Percentiles rank a stretch among this genome's conserved stretches.
phyloP scores from a whole-genome alignment of 352 stramenopile genomes.

The Phytophthora foliorum region DNA sequence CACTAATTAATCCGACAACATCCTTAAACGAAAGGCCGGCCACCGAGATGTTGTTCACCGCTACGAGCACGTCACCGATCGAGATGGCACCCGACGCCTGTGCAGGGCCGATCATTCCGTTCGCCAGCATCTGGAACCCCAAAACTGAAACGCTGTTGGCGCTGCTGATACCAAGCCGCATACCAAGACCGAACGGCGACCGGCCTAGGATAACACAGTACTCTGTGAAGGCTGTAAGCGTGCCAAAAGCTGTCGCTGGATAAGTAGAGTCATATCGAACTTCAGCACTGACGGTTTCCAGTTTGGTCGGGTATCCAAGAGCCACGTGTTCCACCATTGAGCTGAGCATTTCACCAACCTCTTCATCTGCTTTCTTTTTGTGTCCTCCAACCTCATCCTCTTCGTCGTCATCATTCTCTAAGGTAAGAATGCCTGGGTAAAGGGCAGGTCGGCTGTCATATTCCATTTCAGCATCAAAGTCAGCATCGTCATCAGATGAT shows the following conservation, averaged over 20 bases:
- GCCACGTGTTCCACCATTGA: conserved; percentile 86
- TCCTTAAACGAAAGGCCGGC: conserved; percentile 74
- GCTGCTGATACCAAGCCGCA: conserved; percentile 80
- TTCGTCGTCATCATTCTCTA: conserved; percentile 52
- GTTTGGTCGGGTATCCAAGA: conserved; percentile 71
- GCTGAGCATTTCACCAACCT: conserved; percentile 81
- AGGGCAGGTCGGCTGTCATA: conserved; percentile 46
- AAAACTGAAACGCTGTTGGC: conserved; percentile 76
- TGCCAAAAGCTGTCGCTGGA: conserved; percentile 57
- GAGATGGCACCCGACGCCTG: conserved; percentile 82
- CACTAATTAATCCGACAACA: conserved; percentile 77
- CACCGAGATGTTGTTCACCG: conserved; percentile 80
- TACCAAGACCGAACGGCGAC: conserved; percentile 79
- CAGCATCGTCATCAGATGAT: conserved; percentile 76
- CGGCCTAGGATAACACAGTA: conserved; percentile 77
- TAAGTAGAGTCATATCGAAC: conserved; percentile 66
- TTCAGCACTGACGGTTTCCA: conserved; percentile 52
- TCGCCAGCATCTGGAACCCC: conserved; percentile 80
- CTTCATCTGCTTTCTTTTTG: conserved; percentile 74
- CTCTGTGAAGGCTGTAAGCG: conserved; percentile 70
- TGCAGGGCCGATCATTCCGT: conserved; percentile 79
- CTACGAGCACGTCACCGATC: conserved; percentile 76
- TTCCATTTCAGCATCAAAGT: conserved; percentile 70
- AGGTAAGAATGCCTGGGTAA: conserved; percentile 70
- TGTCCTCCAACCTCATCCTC: conserved; percentile 41